Percentiles rank a stretch among this genome's conserved stretches.
These are phyloP conservation scores for Penicillium bovifimosum DNA, from an alignment of 495 filamentous ascomycete species.

Conservation along the genomic window DNA sequence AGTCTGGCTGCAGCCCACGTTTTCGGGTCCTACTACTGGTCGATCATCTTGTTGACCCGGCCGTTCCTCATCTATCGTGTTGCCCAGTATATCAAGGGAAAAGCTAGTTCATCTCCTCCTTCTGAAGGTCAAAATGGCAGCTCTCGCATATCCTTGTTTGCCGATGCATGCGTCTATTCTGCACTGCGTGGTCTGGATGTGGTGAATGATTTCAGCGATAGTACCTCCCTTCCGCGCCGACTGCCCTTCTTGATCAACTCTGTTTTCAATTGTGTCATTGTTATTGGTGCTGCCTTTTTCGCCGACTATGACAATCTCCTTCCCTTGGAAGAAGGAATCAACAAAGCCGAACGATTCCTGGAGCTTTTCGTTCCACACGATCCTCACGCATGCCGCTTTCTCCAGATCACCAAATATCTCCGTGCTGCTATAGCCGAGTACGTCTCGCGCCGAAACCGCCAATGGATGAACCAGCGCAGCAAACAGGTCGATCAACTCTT, in stretches of 20 bases:
- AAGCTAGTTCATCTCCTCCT: conserved; percentile 18
- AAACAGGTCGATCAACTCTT: conserved; percentile 38
- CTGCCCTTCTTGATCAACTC: conserved; percentile 70
- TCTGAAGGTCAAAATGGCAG: conserved; percentile 23
- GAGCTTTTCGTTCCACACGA: conserved; percentile 56
- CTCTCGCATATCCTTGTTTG: conserved; percentile 56
- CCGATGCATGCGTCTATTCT: conserved; percentile 65
- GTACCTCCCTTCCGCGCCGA: conserved; percentile 56
- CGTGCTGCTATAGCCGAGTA: conserved; percentile 47
- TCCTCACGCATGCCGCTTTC: conserved; percentile 57
- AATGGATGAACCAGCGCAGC: conserved; percentile 37
- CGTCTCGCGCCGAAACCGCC: conserved; percentile 32
- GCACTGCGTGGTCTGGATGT: conserved; percentile 62
- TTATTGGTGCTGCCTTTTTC: conserved; percentile 66
- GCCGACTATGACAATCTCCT: conserved; percentile 55
- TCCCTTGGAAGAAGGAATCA: conserved; percentile 49
- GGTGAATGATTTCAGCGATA: conserved; percentile 52
- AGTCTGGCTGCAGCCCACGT: conserved; percentile 62
- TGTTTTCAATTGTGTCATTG: conserved; percentile 64
- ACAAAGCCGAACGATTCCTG: conserved; percentile 56
- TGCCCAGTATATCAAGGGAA: conserved; percentile 40
- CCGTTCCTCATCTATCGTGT: conserved; percentile 62
- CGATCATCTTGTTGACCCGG: conserved; percentile 61
- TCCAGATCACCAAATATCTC: conserved; percentile 61
- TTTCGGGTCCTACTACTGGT: conserved; percentile 67